phyloP scores from a whole-genome alignment of 2,329 filamentous ascomycete species.

The Sporothrix brunneoviolacea region DNA sequence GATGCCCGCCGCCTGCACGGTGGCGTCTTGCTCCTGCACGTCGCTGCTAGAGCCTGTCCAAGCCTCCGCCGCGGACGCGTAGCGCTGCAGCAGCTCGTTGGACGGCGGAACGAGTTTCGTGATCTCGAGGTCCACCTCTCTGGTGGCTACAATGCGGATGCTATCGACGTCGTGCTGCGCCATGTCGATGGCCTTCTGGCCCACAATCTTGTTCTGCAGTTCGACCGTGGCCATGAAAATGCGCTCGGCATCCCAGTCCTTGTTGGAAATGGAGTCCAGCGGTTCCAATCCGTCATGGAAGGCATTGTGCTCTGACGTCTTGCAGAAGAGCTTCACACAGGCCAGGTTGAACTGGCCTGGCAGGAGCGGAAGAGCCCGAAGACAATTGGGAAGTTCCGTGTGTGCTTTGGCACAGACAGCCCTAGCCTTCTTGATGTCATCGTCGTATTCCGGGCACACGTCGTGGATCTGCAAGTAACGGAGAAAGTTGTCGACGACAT shows the following conservation, averaged over 20 bases:
- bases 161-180: conserved; percentile 22
- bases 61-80: conserved; percentile 30
- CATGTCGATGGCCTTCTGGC: conserved; percentile 27
- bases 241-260: conserved; percentile 35
- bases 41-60: background rate
- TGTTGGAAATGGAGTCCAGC: conserved; percentile 29
- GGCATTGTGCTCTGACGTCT: conserved; percentile 23
- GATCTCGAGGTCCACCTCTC: conserved; percentile 56
- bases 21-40: conserved; percentile 21
- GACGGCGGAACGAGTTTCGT: conserved; percentile 41
- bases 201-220: conserved; percentile 27
- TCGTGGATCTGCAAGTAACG: conserved; percentile 79
- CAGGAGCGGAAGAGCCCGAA: conserved; percentile 44
- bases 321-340: conserved; percentile 60
- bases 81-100: conserved; percentile 33
- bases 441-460: conserved; percentile 74
- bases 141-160: conserved; percentile 37
- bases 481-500: conserved; percentile 76
- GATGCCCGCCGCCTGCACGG: conserved; percentile 38
- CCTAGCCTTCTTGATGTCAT: conserved; percentile 60
- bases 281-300: conserved; percentile 21
- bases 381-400: conserved; percentile 57
- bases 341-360: conserved; percentile 80
- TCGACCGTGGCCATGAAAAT: conserved; percentile 40
- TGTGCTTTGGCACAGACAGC: conserved; percentile 60